Conservation (phyloP, 192 early-diverging fungal species). For the Paraglomus occultum region DNA sequence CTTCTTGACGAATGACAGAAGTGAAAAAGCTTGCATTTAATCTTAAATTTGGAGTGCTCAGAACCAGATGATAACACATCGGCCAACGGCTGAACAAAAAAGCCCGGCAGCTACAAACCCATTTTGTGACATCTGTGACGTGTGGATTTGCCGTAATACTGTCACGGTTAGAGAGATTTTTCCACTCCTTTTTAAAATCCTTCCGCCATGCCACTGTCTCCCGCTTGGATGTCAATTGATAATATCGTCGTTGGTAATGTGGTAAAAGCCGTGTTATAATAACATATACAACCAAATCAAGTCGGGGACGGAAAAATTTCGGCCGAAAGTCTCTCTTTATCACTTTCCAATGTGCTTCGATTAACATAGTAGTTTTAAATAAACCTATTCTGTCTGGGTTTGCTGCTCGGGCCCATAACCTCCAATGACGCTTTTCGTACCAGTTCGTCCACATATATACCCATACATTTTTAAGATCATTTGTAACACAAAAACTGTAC, state of each 20-base stretch:
- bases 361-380: neutral
- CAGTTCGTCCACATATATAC: neutral
- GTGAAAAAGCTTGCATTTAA: neutral
- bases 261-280: neutral
- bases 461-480: neutral
- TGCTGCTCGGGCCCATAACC: neutral
- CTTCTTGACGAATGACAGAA: neutral
- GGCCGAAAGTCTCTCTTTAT: neutral
- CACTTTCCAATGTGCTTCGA: neutral
- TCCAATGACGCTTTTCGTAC: neutral
- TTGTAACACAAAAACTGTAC: neutral
- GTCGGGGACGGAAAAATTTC: neutral
- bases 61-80: neutral
- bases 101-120: neutral
- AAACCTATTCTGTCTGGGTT: neutral
- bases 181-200: slow-evolving; percentile 3
- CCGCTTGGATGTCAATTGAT: neutral
- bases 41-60: neutral
- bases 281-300: slow-evolving; percentile 9
- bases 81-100: neutral
- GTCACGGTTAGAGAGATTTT: too few relatives aligned
- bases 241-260: neutral
- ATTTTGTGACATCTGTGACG: neutral
- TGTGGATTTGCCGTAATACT: neutral
- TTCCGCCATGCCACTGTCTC: neutral